These are phyloP conservation scores for Auricularia auricula-judae DNA, from an alignment of 768 basidiomycete species.

Conservation along the genomic window DNA sequence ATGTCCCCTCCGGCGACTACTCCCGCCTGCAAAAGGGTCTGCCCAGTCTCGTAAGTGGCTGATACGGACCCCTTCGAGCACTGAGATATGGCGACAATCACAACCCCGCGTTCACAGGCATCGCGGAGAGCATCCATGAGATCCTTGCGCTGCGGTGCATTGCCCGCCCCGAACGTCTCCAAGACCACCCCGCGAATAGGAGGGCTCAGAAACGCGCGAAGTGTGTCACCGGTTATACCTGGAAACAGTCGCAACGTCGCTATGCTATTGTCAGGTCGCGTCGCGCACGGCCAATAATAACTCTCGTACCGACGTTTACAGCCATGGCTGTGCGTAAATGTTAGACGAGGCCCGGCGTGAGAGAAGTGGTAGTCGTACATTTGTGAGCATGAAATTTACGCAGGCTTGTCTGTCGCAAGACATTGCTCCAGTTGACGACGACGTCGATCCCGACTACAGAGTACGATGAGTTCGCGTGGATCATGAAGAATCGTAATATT, in stretches of 20 bases:
- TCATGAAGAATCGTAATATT: constrained; percentile 9
- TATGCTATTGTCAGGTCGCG: constrained; percentile 16
- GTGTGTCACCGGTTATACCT: constrained; percentile 65
- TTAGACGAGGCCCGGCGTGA: background rate
- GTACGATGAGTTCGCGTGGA: background rate
- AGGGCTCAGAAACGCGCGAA: constrained; percentile 64
- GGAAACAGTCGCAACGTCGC: constrained; percentile 80
- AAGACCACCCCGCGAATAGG: constrained; percentile 75
- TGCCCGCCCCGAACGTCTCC: constrained; percentile 88
- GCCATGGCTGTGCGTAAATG: constrained; percentile 48
- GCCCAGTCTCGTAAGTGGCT: constrained; percentile 72
- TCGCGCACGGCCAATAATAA: background rate
- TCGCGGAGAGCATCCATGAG: constrained; percentile 66
- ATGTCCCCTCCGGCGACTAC: constrained; percentile 83
- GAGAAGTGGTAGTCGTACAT: constrained; percentile 25
- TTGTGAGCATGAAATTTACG: constrained; percentile 76
- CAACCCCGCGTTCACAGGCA: constrained; percentile 72
- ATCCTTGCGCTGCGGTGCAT: constrained; percentile 75
- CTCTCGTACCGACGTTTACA: constrained; percentile 59
- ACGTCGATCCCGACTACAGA: constrained; percentile 79
- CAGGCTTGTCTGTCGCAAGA: constrained; percentile 70
- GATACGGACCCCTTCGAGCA: constrained; percentile 81
- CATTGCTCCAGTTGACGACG: constrained; percentile 78
- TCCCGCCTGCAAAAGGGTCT: constrained; percentile 57
- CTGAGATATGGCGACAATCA: constrained; percentile 88